Evolutionary conservation across 2,329 filamentous ascomycete genomes (phyloP), one percentile per base, ranked within the genome.

Genomic region (Didymella pomorum): DNA sequence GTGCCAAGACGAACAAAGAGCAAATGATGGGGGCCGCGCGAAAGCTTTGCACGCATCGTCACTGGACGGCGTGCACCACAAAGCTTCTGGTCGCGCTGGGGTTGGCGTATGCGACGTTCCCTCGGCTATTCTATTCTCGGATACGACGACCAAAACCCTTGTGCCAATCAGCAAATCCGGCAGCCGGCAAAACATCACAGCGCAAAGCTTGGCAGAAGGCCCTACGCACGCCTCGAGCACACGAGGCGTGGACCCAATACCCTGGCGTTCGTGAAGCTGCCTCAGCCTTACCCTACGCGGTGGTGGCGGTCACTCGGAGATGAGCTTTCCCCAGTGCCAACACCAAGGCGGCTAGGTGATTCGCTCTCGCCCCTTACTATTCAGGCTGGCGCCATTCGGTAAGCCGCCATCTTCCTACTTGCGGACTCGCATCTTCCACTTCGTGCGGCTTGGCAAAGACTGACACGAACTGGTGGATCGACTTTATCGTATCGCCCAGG

Each of bases 401-500:
- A 52, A 52, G 57, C 57, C 43, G 51, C 31, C 51, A 20, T 60
- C 42, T 55, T 60, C 33, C 57, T 52, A 48, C 28, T 49, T 52
- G 28, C 57, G 48, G 46, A 35, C 35, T 59, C 43, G 52, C 47
- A 39, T n/a, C 43, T 37, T 28, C 26, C 42, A 47, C 46, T 43
- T 23, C 28, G 25, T 31, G 21, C 47, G 10, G 42, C 51, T 53
- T 58, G 50, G 56, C 56, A 11, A 25, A 35, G 21, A 33, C 33
- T 48, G 52, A 60, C 57, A 56, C 57, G 47, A 60, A 60, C 57
- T 33, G 47, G 28, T 52, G 51, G 52, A 60, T 55, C 57, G 51
- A 55, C 46, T 59, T 41, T 33, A 21, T 53, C 39, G 56, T 45
- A 58, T 50, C 44, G 56, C 56, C 50, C 56, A 56, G 57, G 57